Conservation (phyloP, 1,139 yeast species). For the Scheffersomyces cryptocercus region DNA sequence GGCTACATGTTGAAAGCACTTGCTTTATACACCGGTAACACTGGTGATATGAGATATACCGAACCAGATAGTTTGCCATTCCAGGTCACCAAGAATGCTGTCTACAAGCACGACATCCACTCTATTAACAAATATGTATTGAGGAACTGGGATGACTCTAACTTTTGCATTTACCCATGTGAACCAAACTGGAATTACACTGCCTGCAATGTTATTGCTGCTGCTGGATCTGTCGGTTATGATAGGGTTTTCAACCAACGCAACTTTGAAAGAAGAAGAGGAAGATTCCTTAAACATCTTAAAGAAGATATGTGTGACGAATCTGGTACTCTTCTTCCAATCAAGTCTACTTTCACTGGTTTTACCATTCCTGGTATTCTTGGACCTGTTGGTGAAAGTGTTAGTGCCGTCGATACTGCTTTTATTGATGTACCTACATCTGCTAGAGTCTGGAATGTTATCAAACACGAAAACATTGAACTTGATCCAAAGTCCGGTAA, state of each 20-base stretch:
- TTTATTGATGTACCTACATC: conserved; percentile 3
- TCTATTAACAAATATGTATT: conserved; percentile 5
- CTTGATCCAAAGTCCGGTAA: conserved; percentile 3
- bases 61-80: conserved; percentile 4
- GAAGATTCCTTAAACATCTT: conserved; percentile 3
- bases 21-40: conserved; percentile 4
- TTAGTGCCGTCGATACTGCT: conserved; percentile 5
- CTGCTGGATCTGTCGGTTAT: conserved; percentile 6
- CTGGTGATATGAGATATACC: conserved; percentile 3
- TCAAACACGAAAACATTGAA: neutral
- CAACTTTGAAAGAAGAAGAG: conserved; percentile 5
- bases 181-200: conserved; percentile 6
- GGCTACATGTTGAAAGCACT: conserved; percentile 5
- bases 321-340: conserved; percentile 5
- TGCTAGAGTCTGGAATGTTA: conserved; percentile 1
- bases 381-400: conserved; percentile 5
- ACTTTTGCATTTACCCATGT: neutral
- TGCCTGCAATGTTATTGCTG: conserved; percentile 5
- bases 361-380: conserved; percentile 6
- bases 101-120: conserved; percentile 6
- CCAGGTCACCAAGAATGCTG: conserved; percentile 3
- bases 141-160: conserved; percentile 5
- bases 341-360: conserved; percentile 7
- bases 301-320: conserved; percentile 7
- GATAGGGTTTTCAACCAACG: conserved; percentile 5